These are phyloP conservation scores for Trebouxia gelatinosa DNA, from an alignment of 163 green algal species.

Conservation along the genomic window DNA sequence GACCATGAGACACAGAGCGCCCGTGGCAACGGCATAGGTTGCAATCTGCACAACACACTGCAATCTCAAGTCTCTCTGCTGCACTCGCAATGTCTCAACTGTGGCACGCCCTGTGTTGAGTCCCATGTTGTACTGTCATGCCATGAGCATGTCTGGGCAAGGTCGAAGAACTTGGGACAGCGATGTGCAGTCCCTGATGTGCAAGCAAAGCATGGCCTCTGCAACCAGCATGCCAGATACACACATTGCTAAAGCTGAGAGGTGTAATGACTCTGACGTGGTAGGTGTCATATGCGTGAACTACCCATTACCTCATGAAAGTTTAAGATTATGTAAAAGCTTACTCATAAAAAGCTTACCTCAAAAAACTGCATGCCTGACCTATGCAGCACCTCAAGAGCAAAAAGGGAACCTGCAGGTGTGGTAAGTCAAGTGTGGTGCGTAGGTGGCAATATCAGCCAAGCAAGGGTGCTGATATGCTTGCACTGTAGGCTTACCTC, in stretches of 20 bases:
- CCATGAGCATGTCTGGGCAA: neutral
- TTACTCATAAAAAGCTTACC: conserved; percentile 13
- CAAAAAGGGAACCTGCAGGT: conserved; percentile 54
- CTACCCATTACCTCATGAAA: too few species aligned
- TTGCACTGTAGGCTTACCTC: conserved; percentile 37
- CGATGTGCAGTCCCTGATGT: neutral
- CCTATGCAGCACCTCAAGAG: conserved; percentile 57
- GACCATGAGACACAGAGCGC: conserved; percentile 49
- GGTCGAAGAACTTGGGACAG: too few species aligned
- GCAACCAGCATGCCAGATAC: neutral
- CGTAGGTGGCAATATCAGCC: neutral
- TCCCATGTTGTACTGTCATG: neutral
- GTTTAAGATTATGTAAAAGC: too few species aligned
- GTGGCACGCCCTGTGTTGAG: too few species aligned
- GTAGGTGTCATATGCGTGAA: too few species aligned
- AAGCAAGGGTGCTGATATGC: neutral
- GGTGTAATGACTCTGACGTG: too few species aligned
- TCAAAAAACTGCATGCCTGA: conserved; percentile 61
- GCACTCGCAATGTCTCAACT: too few species aligned
- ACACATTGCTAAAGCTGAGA: neutral
- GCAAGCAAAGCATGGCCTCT: neutral
- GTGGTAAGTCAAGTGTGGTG: neutral
- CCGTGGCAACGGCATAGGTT: conserved; percentile 44
- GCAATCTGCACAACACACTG: conserved; percentile 16
- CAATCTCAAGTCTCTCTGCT: neutral